Base-by-base conservation (phyloP, 1,139 yeast species). In the Nematodospora anomalae region DNA sequence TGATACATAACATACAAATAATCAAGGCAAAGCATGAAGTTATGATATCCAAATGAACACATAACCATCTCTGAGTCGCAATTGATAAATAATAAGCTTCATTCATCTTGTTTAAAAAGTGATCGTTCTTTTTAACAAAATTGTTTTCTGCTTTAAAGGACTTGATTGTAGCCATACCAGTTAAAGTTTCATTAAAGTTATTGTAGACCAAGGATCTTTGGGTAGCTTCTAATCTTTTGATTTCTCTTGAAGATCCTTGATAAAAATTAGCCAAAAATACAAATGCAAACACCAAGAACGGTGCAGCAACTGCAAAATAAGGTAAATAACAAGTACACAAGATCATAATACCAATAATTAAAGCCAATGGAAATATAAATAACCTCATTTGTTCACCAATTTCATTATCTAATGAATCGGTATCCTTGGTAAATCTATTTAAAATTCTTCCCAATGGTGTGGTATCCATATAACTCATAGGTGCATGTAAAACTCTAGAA, bases 361-460 rank as follows among this genome's bases (percentile, higher is more conserved):
- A 57, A 7, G 70, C 70, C 37, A 67, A 48, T 10, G 73, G 67
- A 49, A 65, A 68, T 10, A 68, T 48, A 40, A 69, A 64, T 38
- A 67, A 60, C 40, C 74, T 58, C 51, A 67, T 52, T 43, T 69
- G 74, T 42, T 70, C 75, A 23, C 73, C 70, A 43, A 69, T 59
- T 48, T 68, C 75, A 45, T 69, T 69, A 49, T 70, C 76, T 46
- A 71, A 62, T 7, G 71, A 60, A 48, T 71, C 76, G 7, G 75
- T 69, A 48, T 71, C 76, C 46, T 67, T 69, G 6, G 74, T 68
- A 46, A 95, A 39, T 83, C 90, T 55, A 53, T 69, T 69, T 51
- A 71, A 58, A 24, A 71, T 61, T 53, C 75, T 58, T 14, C 75
- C 76, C 49, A 68, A 52, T 5, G 76, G 76, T 33, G 64, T 69